Evolutionary conservation across 495 filamentous ascomycete species (phyloP).

Genomic region (Hypoxylon rickii): DNA sequence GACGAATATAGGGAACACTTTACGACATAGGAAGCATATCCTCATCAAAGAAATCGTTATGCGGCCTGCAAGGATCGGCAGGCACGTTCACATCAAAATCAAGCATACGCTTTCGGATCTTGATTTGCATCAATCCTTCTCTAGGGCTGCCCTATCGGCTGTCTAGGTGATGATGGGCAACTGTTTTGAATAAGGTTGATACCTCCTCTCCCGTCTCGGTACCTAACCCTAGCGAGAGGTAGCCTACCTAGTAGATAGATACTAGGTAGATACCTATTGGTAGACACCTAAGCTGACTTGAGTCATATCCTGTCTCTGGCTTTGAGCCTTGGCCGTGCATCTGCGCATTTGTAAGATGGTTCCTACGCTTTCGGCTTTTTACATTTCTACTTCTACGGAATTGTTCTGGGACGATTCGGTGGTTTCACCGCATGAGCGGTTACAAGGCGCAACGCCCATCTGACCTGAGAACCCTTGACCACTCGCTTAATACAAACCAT

Average conservation of each 20-base stretch:
- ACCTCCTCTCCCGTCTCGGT: no score
- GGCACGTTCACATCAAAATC: constrained; percentile 6
- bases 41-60: constrained; percentile 23
- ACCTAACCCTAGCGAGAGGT: no score
- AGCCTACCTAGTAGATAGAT: no score
- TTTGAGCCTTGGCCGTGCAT: not conserved
- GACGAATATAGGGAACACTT: constrained; percentile 23
- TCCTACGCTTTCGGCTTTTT: constrained; percentile 1
- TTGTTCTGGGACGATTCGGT: constrained; percentile 1
- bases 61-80: constrained; percentile 13
- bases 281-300: not conserved
- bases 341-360: not conserved
- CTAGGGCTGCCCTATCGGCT: constrained; percentile 3
- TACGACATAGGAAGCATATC: constrained; percentile 15
- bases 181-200: no score
- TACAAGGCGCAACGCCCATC: constrained; percentile 20
- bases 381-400: not conserved
- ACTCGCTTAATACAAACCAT: constrained; percentile 5
- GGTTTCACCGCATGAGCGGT: constrained; percentile 29
- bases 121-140: constrained; percentile 20
- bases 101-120: constrained; percentile 17
- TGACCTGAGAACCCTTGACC: constrained; percentile 6
- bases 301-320: not conserved
- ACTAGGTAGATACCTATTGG: no score
- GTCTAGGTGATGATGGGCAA: no score